These are phyloP conservation scores for Pseudofabraea citricarpa DNA, from an alignment of 2,329 filamentous ascomycete species.

Conservation along the genomic window DNA sequence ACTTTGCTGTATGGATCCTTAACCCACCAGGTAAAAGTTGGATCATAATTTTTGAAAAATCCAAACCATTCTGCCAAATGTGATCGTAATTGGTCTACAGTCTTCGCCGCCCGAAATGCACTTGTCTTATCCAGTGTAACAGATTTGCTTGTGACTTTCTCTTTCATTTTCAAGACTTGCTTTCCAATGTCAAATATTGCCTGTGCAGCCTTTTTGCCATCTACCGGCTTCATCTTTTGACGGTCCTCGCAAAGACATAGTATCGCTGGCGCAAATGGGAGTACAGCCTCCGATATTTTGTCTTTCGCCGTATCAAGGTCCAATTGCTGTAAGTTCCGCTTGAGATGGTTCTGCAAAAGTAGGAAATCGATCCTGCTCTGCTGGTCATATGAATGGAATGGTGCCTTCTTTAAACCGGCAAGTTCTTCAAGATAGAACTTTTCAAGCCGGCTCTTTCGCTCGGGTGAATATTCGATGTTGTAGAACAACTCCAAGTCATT, in stretches of 20 bases:
- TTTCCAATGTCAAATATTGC: constrained; percentile 32
- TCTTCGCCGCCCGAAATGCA: constrained; percentile 42
- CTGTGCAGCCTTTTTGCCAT: constrained; percentile 37
- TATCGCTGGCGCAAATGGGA: constrained; percentile 40
- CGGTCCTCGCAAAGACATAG: constrained; percentile 42
- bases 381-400: constrained; percentile 34
- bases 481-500: constrained; percentile 44
- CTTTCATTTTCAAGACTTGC: constrained; percentile 28
- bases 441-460: constrained; percentile 33
- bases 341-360: constrained; percentile 43
- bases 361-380: constrained; percentile 44
- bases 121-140: constrained; percentile 32
- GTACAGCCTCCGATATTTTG: constrained; percentile 32
- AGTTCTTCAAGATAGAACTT: constrained; percentile 39
- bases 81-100: constrained; percentile 33
- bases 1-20: constrained; percentile 38
- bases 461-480: constrained; percentile 39
- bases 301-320: constrained; percentile 34
- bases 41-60: constrained; percentile 53
- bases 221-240: constrained; percentile 37
- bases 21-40: constrained; percentile 53
- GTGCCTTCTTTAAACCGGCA: constrained; percentile 25
- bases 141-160: constrained; percentile 30
- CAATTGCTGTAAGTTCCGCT: constrained; percentile 27
- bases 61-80: constrained; percentile 41